Base-by-base conservation (phyloP, 306 rosid genomes). In the Glycine soja region DNA sequence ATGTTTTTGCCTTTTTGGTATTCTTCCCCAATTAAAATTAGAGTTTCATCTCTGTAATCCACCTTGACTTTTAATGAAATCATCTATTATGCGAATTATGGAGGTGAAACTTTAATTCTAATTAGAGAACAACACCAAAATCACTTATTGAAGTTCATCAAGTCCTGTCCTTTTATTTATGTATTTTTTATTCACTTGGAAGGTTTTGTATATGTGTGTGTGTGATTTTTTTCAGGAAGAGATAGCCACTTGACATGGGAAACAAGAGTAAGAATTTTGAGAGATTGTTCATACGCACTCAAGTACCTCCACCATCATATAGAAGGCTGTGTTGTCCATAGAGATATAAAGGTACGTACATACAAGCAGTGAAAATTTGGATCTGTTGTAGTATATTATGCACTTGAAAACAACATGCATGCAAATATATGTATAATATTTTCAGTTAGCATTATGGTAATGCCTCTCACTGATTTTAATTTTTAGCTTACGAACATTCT, bases 281-380 rank as follows among this genome's bases (percentile, higher is more conserved):
- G 97, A 86, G 90, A 95, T n/a, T 95, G 97, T 63, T 88, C 98
- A 3, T 88, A 78, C 63, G 97, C 93, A 5, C 84, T 95, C 53
- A 87, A 86, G 73, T 91, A 89, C 84, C 98, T 95, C 63, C 98
- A 95, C 87, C 90, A 80, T 66, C 88, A 84, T 30, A 82, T 86
- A 4, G 97, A 92, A 63, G 97, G 98, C 0, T 92, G 97, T 80
- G 92, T 95, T 70, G 97, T 92, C 52, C 98, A 92, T 72, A 88
- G 98, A 89, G 98, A 95, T 86, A 90, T 95, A 11, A 95, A 95
- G 98, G 97, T 92, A 53, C 6, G 11, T 36, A 36, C 34, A 34
- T 3, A 36, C 15, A 32, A 47, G 9, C 4, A 51, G 45, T 63
- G 70, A 63, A 63, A 63, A 18, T 57, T 30, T 8, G 5, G 30